Base-by-base conservation (phyloP, 768 basidiomycete genomes). In the Crassisporium funariophilum region DNA sequence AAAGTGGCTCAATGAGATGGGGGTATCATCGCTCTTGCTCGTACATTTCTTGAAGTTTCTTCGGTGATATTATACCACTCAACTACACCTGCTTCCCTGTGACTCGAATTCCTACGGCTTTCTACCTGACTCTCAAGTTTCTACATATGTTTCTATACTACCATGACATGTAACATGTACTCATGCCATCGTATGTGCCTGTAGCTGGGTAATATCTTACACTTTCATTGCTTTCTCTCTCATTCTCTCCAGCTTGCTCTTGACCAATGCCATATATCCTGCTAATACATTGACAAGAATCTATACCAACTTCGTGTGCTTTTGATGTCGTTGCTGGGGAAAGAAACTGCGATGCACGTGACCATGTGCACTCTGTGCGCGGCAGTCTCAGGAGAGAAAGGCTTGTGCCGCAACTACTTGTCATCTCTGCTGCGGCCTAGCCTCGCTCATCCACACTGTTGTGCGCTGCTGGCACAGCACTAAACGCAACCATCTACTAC, bases 1-100 rank as follows among this genome's bases (percentile, higher is more conserved):
- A 81, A 79, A 60, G 67, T 67, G 41, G 52, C 60, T 25, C 51
- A 46, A 37, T 59, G 42, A 56, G 46, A 35, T 41, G 11, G 37
- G 43, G 33, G 40, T 25, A 41, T 16, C 43, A 27, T 44, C 12
- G 38, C 4, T 13, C 22, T 36, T 44, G 45, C 31, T 43, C 42
- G 25, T 55, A 37, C 39, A 37, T 34, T 35, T 49, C 29, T 13
- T 43, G 11, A 39, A 15, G 46, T 25, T 36, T 36, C 21, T 45
- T 15, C 25, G 10, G n/a, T 40, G 27, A 17, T 10, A 11, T 15
- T 29, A 15, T 35, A 25, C 34, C 22, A 16, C n/a, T 24, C 17
- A 34, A 12, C 25, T 33, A 36, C 36, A 20, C 7, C 33, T 34
- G 10, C 29, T 31, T 31, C n/a, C n/a, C n/a, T n/a, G n/a, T n/a